Evolutionary conservation across 306 rosid genomes (phyloP).

Genomic region (Acacia acuminata): DNA sequence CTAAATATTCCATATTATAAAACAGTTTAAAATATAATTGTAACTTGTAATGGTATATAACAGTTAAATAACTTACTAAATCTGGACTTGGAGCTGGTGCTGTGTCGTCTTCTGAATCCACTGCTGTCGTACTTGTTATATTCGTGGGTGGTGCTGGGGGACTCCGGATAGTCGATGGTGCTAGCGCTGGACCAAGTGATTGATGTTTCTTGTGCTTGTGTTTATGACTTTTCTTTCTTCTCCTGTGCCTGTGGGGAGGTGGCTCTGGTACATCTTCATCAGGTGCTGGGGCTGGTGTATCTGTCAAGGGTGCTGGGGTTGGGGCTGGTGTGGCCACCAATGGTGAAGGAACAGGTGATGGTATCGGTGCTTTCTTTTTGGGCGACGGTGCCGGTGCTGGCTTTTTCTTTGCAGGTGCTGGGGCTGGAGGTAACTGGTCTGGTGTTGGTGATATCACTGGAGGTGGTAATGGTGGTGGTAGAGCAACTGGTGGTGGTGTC

Average conservation of each 20-base stretch:
- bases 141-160: slow-evolving; percentile 90
- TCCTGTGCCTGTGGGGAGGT: slow-evolving; percentile 62
- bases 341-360: slow-evolving; percentile 55
- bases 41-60: slow-evolving; percentile 15
- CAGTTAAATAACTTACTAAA: slow-evolving; percentile 53
- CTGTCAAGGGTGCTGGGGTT: slow-evolving; percentile 49
- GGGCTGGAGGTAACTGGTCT: slow-evolving; percentile 45
- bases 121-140: slow-evolving; percentile 38
- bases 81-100: slow-evolving; percentile 84
- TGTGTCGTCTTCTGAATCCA: slow-evolving; percentile 55
- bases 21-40: not conserved
- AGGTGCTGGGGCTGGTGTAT: slow-evolving; percentile 44
- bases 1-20: not conserved
- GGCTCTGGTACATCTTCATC: slow-evolving; percentile 40
- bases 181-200: slow-evolving; percentile 73
- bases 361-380: slow-evolving; percentile 31
- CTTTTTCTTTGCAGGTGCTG: slow-evolving; percentile 57
- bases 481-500: slow-evolving; percentile 18
- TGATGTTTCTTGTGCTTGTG: slow-evolving; percentile 66
- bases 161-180: slow-evolving; percentile 59
- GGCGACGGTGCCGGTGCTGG: slow-evolving; percentile 57
- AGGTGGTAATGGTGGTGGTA: slow-evolving; percentile 17
- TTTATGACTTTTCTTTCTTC: slow-evolving; percentile 43
- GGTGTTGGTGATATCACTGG: not conserved
- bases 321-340: slow-evolving; percentile 48